Evolutionary conservation across 208 protist species (phyloP), one percentile per base, ranked within the genome.

Genomic region (Crithidia expoeki): DNA sequence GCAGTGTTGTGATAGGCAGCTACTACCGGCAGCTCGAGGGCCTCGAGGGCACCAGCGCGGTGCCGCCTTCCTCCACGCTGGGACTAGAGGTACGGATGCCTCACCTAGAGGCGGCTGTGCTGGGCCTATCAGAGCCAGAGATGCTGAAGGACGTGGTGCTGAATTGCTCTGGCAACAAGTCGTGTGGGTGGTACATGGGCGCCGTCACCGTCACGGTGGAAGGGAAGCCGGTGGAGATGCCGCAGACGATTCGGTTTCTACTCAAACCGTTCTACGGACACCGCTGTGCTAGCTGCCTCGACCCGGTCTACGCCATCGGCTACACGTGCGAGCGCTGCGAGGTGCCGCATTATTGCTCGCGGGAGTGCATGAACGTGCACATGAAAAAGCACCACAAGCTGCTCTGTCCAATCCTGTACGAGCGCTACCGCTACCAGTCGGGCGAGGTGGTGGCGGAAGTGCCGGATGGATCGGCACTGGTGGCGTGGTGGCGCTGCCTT

Each of bases 161-260:
- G 51, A 90, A 83, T 71, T 96, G 88, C 68, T 82, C 78, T 12
- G 91, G 88, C 16, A 79, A 84, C 70, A 80, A 84, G 66, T 80
- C 78, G 57, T 94, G 86, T 56, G 91, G 91, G 17, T 94, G 88
- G 83, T 88, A 92, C 68, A 91, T 92, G 74, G 91, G 91, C 11
- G 77, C 74, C 2, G 85, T 87, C 14, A 64, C 66, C 30, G 81
- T 78, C 30, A 79, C 75, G 19, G 83, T 81, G 40, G 63, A 73
- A 23, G 71, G 68, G 9, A 76, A 74, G 52, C 19, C 72, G 50
- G 64, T 89, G 49, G 55, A 73, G 30, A 66, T 74, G 19, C 85
- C 85, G 38, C 79, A 76, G 25, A 75, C 72, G 19, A 69, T 96
- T 21, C 90, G 88, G 52, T 94, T 96, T 67, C 68, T 94, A 19